phyloP scores from a whole-genome alignment of 2,329 filamentous ascomycete species.

The Hypoxylon sp. region DNA sequence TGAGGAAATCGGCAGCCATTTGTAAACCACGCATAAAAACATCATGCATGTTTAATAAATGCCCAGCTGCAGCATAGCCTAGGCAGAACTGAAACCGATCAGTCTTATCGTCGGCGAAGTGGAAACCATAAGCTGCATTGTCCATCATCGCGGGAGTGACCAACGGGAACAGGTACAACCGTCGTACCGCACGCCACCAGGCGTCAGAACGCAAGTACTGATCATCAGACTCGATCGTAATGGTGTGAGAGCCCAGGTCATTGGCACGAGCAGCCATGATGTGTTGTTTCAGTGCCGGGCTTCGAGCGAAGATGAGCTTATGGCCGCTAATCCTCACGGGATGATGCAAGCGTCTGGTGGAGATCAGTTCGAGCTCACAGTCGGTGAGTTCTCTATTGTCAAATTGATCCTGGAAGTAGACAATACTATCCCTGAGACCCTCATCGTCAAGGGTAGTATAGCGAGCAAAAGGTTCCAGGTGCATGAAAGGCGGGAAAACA shows the following conservation, averaged over 20 bases:
- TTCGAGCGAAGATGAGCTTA: conserved; percentile 69
- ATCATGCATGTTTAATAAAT: conserved; percentile 68
- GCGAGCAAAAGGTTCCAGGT: conserved; percentile 44
- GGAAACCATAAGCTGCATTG: conserved; percentile 52
- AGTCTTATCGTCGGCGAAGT: conserved; percentile 57
- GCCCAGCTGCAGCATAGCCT: conserved; percentile 75
- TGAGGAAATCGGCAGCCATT: conserved; percentile 70
- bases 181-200: conserved; percentile 70
- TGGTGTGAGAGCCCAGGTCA: conserved; percentile 55
- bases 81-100: conserved; percentile 70
- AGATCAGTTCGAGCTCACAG: conserved; percentile 60
- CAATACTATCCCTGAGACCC: conserved; percentile 50
- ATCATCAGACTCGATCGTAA: conserved; percentile 66
- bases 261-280: conserved; percentile 54
- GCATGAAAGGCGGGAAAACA: conserved; percentile 51
- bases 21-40: conserved; percentile 72
- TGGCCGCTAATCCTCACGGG: conserved; percentile 67
- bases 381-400: conserved; percentile 59
- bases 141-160: conserved; percentile 56
- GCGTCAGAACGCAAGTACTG: conserved; percentile 69
- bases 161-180: conserved; percentile 69
- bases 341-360: conserved; percentile 55
- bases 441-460: conserved; percentile 45
- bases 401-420: conserved; percentile 58
- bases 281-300: conserved; percentile 58